Evolutionary conservation across 2,329 filamentous ascomycete species (phyloP).

Genomic region (Diplodia corticola): DNA sequence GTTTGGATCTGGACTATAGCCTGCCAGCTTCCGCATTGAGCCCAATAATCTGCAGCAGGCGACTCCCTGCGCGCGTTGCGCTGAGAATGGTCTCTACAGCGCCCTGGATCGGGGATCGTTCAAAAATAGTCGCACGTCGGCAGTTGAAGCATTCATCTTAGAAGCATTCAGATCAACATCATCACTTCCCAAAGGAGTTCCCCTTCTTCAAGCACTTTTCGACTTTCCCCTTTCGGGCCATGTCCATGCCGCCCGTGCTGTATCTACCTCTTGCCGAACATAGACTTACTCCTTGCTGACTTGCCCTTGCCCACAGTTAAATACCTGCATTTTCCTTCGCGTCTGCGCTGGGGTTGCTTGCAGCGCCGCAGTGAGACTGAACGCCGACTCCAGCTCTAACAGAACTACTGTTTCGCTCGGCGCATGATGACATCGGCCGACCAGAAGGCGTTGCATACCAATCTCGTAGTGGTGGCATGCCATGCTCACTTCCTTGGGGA

Average conservation of each 20-base stretch:
- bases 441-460: conserved; percentile 25
- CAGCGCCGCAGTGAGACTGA: neutral
- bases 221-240: neutral
- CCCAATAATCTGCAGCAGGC: neutral
- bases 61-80: neutral
- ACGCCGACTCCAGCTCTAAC: neutral
- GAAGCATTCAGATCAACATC: neutral
- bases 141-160: neutral
- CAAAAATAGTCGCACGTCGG: neutral
- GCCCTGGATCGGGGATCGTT: neutral
- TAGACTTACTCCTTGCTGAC: neutral
- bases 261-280: neutral
- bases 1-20: neutral
- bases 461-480: conserved; percentile 79
- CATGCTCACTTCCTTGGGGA: conserved; percentile 72
- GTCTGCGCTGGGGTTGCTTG: neutral
- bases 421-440: neutral
- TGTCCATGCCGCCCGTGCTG: neutral
- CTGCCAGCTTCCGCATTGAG: neutral
- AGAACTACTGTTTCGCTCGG: neutral
- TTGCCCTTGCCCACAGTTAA: conserved; percentile 2
- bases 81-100: neutral
- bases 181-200: neutral
- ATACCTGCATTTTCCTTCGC: neutral
- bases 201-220: neutral